A percentile compares a stretch with the other conserved stretches of the same genome.
Conservation (phyloP, 805 yeast genomes). For the Candida boidinii region DNA sequence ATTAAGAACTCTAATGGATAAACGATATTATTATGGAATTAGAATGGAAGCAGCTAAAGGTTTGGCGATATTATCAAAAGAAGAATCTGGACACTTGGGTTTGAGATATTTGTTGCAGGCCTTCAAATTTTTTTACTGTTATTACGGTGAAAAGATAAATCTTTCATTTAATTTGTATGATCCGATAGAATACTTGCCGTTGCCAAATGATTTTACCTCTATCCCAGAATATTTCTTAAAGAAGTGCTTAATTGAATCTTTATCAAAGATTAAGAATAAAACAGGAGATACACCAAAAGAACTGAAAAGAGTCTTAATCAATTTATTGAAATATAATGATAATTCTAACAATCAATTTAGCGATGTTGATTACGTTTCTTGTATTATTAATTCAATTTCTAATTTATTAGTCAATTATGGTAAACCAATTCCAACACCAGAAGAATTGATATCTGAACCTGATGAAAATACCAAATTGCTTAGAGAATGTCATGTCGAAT, state of each 20-base stretch:
- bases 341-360: slow-evolving; percentile 70
- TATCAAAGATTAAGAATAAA: slow-evolving; percentile 53
- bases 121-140: slow-evolving; percentile 65
- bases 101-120: slow-evolving; percentile 63
- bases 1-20: slow-evolving; percentile 74
- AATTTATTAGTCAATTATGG: slow-evolving; percentile 17
- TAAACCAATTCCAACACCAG: slow-evolving; percentile 15
- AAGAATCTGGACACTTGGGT: slow-evolving; percentile 61
- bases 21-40: slow-evolving; percentile 81
- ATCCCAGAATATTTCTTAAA: slow-evolving; percentile 62
- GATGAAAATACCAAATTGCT: slow-evolving; percentile 11
- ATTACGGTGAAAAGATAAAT: slow-evolving; percentile 32
- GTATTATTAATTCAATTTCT: slow-evolving; percentile 48
- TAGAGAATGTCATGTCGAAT: slow-evolving; percentile 48
- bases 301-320: slow-evolving; percentile 56
- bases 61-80: slow-evolving; percentile 57
- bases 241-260: slow-evolving; percentile 54
- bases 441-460: slow-evolving; percentile 11
- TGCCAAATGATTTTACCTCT: slow-evolving; percentile 73
- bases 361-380: slow-evolving; percentile 60
- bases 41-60: slow-evolving; percentile 82
- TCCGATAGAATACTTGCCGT: slow-evolving; percentile 47
- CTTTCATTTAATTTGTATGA: slow-evolving; percentile 18
- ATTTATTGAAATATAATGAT: slow-evolving; percentile 74
- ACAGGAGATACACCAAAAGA: slow-evolving; percentile 49